Conservation (phyloP, 2,329 filamentous ascomycete species). For the Westerdykella aurantiaca region DNA sequence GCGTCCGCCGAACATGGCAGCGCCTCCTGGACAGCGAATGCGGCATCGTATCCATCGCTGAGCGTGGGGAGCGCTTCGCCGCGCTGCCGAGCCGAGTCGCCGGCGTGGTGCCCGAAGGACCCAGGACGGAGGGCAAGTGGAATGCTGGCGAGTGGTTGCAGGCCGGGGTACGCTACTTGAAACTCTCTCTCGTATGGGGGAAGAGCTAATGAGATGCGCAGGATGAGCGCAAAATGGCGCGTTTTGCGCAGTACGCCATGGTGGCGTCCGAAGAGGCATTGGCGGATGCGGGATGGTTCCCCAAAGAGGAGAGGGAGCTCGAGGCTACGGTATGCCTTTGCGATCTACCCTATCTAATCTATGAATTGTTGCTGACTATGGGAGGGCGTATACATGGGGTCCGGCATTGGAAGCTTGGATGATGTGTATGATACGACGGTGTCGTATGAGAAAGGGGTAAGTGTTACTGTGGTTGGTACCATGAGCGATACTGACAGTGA, state of each 20-base stretch:
- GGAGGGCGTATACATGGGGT: conserved; percentile 83
- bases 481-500: neutral
- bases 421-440: conserved; percentile 82
- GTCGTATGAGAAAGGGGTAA: conserved; percentile 65
- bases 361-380: conserved; percentile 2
- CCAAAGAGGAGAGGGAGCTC: conserved; percentile 54
- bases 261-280: conserved; percentile 83
- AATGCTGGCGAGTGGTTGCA: conserved; percentile 43
- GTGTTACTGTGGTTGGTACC: conserved; percentile 23
- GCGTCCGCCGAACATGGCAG: conserved; percentile 70
- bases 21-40: conserved; percentile 73
- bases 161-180: conserved; percentile 22
- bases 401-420: conserved; percentile 89
- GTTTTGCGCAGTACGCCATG: conserved; percentile 85
- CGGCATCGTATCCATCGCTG: conserved; percentile 69
- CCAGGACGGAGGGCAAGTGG: conserved; percentile 41
- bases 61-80: conserved; percentile 58
- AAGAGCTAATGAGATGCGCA: conserved; percentile 44
- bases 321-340: conserved; percentile 59
- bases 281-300: conserved; percentile 71
- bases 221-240: conserved; percentile 76
- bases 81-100: conserved; percentile 79
- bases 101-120: conserved; percentile 65
- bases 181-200: neutral
- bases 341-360: neutral